Base-by-base conservation (phyloP, 345 rosid genomes). In the Populus pruinosa region DNA sequence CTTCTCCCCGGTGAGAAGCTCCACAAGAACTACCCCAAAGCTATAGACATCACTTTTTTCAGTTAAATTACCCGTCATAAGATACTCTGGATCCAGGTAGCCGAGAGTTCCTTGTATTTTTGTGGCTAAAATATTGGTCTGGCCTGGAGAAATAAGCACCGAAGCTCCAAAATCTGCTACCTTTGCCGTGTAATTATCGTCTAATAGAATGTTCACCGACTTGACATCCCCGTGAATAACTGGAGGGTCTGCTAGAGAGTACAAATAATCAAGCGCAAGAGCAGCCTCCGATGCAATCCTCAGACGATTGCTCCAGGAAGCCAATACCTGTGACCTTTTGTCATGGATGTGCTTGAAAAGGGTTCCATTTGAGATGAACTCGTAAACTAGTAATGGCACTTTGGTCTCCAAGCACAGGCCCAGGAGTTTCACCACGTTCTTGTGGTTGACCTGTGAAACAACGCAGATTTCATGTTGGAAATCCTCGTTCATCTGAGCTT, bases 141-240 rank as follows among this genome's bases (percentile, higher is more conserved):
- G 65, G 3, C 44, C 81, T 4, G 70, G 25, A 0, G 82, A 82
- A 17, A 83, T 47, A 16, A 85, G 33, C 20, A 80, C 82, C 1
- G 86, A 85, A 67, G 84, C 80, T 29, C 86, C 85, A 17, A 85
- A 85, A 76, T 85, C 86, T 16, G 86, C 56, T 0, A 85, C 81
- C 44, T 85, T 85, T 9, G 82, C 82, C 13, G 76, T 69, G 18
- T 53, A 70, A 2, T 78, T 72, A 1, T 75, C 79, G 18, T 85
- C 87, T 47, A 85, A 44, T 2, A 82, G 87, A 23, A 85, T 82
- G 82, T 85, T 80, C 23, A 38, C 25, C 0, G 84, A 73, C 77
- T 82, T 85, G 41, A 85, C 35, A 67, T 82, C 86, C 38, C 86
- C 82, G 8, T 85, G 88, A 27, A 85, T 85, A 27, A 83, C 78